These are phyloP conservation scores for Sphaerobolus stellatus DNA, from an alignment of 1,284 basidiomycete genomes.

Conservation along the genomic window DNA sequence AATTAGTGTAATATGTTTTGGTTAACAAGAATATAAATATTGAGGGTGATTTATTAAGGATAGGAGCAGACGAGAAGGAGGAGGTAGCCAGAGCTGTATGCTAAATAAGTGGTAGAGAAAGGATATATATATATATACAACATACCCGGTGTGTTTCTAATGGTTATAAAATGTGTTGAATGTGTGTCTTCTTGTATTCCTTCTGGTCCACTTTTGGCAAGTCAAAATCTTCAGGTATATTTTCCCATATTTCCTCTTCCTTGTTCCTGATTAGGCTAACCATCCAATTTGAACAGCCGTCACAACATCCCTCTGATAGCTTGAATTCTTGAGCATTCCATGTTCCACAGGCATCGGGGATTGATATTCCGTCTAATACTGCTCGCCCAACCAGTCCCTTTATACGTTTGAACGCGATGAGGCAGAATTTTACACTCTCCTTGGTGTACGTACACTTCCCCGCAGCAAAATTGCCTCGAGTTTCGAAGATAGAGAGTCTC, in stretches of 20 bases:
- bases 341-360: neutral
- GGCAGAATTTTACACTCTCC: neutral
- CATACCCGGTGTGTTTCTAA: too few relatives aligned
- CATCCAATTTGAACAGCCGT: neutral
- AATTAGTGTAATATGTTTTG: too few relatives aligned
- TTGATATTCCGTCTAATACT: neutral
- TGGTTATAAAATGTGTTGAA: neutral
- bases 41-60: too few relatives aligned
- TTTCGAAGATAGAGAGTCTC: neutral
- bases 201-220: neutral
- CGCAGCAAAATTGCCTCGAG: neutral
- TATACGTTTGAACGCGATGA: neutral
- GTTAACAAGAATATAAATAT: too few relatives aligned
- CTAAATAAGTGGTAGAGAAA: too few relatives aligned
- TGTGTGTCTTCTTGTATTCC: neutral
- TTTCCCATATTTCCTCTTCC: constrained; percentile 6
- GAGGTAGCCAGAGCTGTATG: too few relatives aligned
- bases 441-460: neutral
- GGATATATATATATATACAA: too few relatives aligned
- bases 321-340: neutral
- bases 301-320: neutral
- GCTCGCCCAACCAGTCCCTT: neutral
- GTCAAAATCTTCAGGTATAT: constrained; percentile 4
- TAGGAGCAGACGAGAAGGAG: too few relatives aligned
- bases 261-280: constrained; percentile 1